Evolutionary conservation across 352 stramenopile species (phyloP), one percentile per base, ranked within the genome.

Genomic region (Globisporangium carolinianum): DNA sequence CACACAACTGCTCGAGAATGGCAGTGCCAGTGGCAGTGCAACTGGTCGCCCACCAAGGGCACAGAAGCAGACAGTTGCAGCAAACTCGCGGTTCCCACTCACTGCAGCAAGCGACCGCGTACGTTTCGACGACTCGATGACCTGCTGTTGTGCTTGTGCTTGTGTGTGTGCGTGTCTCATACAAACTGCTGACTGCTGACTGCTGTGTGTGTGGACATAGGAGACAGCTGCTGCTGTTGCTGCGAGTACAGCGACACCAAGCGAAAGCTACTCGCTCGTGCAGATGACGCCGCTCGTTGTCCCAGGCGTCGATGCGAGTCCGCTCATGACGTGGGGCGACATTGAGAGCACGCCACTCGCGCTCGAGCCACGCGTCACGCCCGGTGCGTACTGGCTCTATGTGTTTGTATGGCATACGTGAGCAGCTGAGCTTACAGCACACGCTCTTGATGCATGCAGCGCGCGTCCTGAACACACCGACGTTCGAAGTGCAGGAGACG

Each of bases 261-360:
- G 39, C 36, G 65, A 76, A 6, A 71, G 79, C 1, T 77, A 72
- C 36, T 51, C 69, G 0, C 66, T 94, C 43, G 79, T 95, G 11
- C 67, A 82, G 49, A 92, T 95, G 83, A 95, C 85, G 11, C 85
- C 85, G 9, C 51, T 77, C 36, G 85, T 93, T 56, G 82, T 72
- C 3, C 85, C 85, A 12, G 83, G 79, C 32, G 67, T 89, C 4
- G 71, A 89, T 61, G 77, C 74, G 6, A 92, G 79, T 59, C 85
- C 85, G 32, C 51, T 95, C 11, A 89, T 95, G 75, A 95, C 85
- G 0, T 95, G 85, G 85, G 85, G 85, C 37, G 75, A 85, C 14
- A 93, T 95, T 57, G 85, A 91, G 74, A 76, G 66, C 18, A 95
- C 85, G 15, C 85, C 85, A 7, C 76, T 83, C 57, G 72, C 80